These are phyloP conservation scores for Coemansia sp. DNA, from an alignment of 371 early-diverging fungal genomes.

Conservation along the genomic window DNA sequence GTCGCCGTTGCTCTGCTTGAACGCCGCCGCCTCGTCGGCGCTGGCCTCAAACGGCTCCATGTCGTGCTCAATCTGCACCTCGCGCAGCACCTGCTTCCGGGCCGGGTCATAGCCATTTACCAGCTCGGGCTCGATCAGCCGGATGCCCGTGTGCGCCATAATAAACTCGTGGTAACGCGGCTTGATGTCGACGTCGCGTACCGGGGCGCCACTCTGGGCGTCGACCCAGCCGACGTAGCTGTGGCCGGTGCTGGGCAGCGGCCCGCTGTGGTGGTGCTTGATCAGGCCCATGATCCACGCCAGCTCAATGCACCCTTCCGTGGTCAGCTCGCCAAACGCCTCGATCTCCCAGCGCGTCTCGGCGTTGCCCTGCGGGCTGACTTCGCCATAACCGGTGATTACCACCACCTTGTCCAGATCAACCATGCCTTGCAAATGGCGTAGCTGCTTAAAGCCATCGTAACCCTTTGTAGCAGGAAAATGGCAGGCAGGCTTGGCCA, in stretches of 20 bases:
- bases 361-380: constrained; percentile 90
- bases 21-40: constrained; percentile 90
- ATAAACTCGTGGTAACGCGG: constrained; percentile 88
- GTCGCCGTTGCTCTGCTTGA: constrained; percentile 82
- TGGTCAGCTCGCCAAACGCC: constrained; percentile 84
- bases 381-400: constrained; percentile 91
- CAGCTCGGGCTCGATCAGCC: constrained; percentile 87
- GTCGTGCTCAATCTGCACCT: constrained; percentile 86
- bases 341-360: constrained; percentile 97
- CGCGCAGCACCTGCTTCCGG: constrained; percentile 84
- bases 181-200: constrained; percentile 88
- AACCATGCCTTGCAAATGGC: constrained; percentile 78
- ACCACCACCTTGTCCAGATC: constrained; percentile 92
- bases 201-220: constrained; percentile 61
- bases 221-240: constrained; percentile 79
- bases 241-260: constrained; percentile 52
- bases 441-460: no score
- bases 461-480: no score
- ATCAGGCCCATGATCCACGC: constrained; percentile 96
- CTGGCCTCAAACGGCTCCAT: constrained; percentile 85
- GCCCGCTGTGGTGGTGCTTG: constrained; percentile 77
- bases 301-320: constrained; percentile 93
- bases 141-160: constrained; percentile 89
- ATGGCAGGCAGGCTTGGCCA: constrained; percentile 35
- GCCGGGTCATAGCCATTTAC: constrained; percentile 90